A percentile compares a stretch with the other conserved stretches of the same genome.
Evolutionary conservation across 2,329 filamentous ascomycete genomes (phyloP).

Genomic region (Colletotrichum musae): DNA sequence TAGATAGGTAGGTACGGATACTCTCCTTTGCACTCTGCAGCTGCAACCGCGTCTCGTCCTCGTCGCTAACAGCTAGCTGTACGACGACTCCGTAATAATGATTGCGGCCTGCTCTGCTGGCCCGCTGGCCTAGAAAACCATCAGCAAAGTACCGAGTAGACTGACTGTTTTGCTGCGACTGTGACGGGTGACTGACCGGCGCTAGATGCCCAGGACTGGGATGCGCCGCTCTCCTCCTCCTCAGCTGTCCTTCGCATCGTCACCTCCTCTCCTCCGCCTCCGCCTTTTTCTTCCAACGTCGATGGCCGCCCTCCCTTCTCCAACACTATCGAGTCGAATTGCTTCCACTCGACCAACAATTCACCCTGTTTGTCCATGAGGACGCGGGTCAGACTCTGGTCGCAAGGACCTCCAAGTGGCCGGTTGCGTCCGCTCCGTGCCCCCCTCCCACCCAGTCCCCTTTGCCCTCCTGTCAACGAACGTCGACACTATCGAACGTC

Average conservation of each 20-base stretch:
- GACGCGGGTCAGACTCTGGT: not conserved
- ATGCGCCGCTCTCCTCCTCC: constrained; percentile 1
- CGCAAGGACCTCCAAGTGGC: not conserved
- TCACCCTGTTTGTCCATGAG: too few species aligned
- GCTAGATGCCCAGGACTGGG: constrained; percentile 16
- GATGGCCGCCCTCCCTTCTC: too few species aligned
- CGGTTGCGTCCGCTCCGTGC: not conserved
- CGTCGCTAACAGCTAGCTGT: constrained; percentile 1
- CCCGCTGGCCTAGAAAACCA: too few species aligned
- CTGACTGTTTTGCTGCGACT: not conserved
- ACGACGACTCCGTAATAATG: not conserved
- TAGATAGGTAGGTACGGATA: too few species aligned
- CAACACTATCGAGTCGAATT: too few species aligned
- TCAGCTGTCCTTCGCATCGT: constrained; percentile 7
- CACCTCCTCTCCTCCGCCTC: not conserved
- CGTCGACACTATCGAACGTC: not conserved
- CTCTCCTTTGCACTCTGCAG: not conserved
- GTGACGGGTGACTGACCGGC: not conserved
- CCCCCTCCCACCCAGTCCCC: not conserved
- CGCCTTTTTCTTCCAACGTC: not conserved
- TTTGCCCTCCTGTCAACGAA: not conserved
- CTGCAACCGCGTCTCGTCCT: constrained; percentile 15
- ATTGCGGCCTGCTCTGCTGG: not conserved
- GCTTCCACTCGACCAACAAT: too few species aligned
- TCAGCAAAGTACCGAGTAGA: not conserved